These are phyloP conservation scores for Apocynum venetum DNA, from an alignment of 257 asterid species.

Conservation along the genomic window DNA sequence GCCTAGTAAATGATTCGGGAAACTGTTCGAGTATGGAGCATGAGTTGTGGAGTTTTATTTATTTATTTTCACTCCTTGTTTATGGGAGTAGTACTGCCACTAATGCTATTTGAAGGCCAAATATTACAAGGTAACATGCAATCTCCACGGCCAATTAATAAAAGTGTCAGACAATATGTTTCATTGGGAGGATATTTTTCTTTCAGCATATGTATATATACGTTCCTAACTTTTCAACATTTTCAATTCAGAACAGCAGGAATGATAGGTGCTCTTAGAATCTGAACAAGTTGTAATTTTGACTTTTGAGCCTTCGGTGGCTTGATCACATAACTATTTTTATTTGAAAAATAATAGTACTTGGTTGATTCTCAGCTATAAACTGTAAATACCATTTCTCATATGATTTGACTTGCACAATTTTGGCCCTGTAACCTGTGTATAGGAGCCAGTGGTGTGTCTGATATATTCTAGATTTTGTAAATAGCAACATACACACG, in stretches of 20 bases:
- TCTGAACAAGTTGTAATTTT: not conserved
- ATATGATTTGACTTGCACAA: not conserved
- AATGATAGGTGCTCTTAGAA: not conserved
- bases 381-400: not conserved
- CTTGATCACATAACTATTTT: not conserved
- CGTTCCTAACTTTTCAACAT: no score
- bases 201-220: no score
- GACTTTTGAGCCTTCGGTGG: not conserved
- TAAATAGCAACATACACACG: not conserved
- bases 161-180: not conserved
- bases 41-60: not conserved
- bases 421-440: not conserved
- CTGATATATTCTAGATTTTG: not conserved
- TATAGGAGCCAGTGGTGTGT: not conserved
- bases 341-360: not conserved
- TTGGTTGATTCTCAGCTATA: not conserved
- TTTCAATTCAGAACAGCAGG: no score
- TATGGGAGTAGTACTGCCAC: not conserved
- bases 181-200: not conserved
- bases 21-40: not conserved
- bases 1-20: not conserved
- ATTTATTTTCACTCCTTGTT: not conserved
- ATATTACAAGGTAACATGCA: not conserved
- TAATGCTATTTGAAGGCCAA: not conserved
- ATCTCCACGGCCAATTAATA: no score